A percentile compares a stretch with the other conserved stretches of the same genome.
Conservation (phyloP, 2,329 filamentous ascomycete genomes). For the Aspergillus tubingensis region DNA sequence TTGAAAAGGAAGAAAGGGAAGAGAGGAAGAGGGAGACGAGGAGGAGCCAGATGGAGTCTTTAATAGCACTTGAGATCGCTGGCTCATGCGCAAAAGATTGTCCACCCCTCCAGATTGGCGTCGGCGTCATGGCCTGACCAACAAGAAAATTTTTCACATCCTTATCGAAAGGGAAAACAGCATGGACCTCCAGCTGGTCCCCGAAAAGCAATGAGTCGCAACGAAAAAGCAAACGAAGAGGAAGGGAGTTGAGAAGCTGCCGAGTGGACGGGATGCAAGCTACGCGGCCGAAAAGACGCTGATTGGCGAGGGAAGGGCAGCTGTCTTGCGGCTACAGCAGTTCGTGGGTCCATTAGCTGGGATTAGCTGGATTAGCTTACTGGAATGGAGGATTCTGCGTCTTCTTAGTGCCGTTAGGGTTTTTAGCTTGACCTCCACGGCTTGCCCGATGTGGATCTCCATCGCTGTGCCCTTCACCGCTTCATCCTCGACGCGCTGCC, state of each 20-base stretch:
- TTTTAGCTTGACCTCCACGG: neutral
- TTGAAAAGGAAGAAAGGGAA: neutral
- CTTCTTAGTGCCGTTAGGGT: neutral
- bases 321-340: slow-evolving; percentile 1
- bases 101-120: neutral
- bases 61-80: neutral
- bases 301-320: neutral
- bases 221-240: neutral
- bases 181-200: slow-evolving; percentile 6
- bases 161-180: slow-evolving; percentile 1
- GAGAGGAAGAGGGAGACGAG: neutral
- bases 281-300: neutral
- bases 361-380: neutral
- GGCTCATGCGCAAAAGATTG: neutral
- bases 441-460: neutral
- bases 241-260: neutral
- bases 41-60: neutral
- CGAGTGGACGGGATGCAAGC: neutral
- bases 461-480: neutral
- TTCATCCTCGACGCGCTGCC: neutral
- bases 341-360: neutral
- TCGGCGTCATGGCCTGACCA: neutral
- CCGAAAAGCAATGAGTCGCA: neutral
- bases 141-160: neutral
- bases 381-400: too few relatives aligned